phyloP scores from a whole-genome alignment of 2,329 filamentous ascomycete species.

The Calonectria pseudoturangicola region DNA sequence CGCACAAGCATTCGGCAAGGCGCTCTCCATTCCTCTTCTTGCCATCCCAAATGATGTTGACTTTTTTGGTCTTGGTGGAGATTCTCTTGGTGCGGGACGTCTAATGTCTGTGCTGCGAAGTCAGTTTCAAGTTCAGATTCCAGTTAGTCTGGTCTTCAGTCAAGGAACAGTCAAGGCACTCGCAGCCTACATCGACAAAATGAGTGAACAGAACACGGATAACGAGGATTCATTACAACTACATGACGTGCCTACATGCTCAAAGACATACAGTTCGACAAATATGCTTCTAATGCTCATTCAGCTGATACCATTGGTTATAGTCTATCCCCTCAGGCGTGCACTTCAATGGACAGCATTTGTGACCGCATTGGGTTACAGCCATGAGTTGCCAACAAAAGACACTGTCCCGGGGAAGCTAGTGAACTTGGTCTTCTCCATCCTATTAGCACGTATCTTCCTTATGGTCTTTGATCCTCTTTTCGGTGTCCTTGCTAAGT shows the following conservation, averaged over 20 bases:
- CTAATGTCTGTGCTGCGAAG: constrained; percentile 70
- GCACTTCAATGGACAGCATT: constrained; percentile 73
- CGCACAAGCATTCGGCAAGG: constrained; percentile 65
- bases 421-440: constrained; percentile 67
- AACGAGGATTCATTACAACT: constrained; percentile 4
- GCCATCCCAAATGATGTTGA: constrained; percentile 65
- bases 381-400: constrained; percentile 63
- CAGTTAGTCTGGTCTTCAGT: constrained; percentile 71
- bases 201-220: constrained; percentile 36
- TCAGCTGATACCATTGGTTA: constrained; percentile 69
- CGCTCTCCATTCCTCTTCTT: constrained; percentile 62
- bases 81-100: constrained; percentile 72
- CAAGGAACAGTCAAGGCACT: constrained; percentile 66
- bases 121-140: constrained; percentile 68
- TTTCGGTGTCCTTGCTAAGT: constrained; percentile 71
- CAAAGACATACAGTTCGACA: constrained; percentile 68
- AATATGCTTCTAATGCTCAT: constrained; percentile 68
- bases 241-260: constrained; percentile 58
- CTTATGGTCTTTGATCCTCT: constrained; percentile 65
- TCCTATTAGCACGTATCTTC: constrained; percentile 63
- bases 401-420: constrained; percentile 65
- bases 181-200: constrained; percentile 61
- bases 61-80: constrained; percentile 72
- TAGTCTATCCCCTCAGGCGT: constrained; percentile 71
- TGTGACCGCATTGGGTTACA: constrained; percentile 66